Base-by-base conservation (phyloP, 495 filamentous ascomycete species). In the Xylaria intraflava region DNA sequence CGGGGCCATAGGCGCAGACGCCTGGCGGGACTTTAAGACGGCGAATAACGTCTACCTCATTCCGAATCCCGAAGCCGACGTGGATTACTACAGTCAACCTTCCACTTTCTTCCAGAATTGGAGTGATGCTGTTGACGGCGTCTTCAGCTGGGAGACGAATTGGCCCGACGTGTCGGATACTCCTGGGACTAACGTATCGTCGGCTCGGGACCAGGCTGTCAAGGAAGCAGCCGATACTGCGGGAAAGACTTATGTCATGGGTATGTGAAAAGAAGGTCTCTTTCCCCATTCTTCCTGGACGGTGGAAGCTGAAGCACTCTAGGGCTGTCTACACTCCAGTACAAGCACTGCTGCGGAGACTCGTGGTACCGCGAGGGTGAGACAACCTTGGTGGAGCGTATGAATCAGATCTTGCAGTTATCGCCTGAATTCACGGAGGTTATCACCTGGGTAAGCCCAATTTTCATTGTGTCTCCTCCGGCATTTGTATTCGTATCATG, bases 341-440 rank as follows among this genome's bases (percentile, higher is more conserved):
- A 69, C 59, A 76, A 77, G 43, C 65, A 74, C 49, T 59, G 67
- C 36, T 50, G 59, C 23, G 53, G 62, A 26, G 57, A 60, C 27
- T 54, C 56, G n/a, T 71, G 67, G 62, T 78, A 78, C 57, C 70
- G 73, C 6, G 55, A 60, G 6, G 74, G 74, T 49, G 72, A 71
- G 45, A 60, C 61, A 46, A 75, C 69, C 40, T 58, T 77, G 29
- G 72, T 53, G 29, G 60, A 68, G 41, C 58, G 67, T 14, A 62
- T 69, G 57, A 49, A 57, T 19, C 65, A 69, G 48, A 65, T 68
- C 35, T 55, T 69, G 9, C 29, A 55, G 22, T 27, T 70, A 7
- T 45, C 51, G 3, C 65, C 67, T 29, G 59, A 68, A 17, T 65
- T 67, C 42, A 54, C 63, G n/a, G 65, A 69, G 49, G 53, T 70